These are phyloP conservation scores for Cladosporium velox DNA, from an alignment of 2,329 filamentous ascomycete species.

Conservation along the genomic window DNA sequence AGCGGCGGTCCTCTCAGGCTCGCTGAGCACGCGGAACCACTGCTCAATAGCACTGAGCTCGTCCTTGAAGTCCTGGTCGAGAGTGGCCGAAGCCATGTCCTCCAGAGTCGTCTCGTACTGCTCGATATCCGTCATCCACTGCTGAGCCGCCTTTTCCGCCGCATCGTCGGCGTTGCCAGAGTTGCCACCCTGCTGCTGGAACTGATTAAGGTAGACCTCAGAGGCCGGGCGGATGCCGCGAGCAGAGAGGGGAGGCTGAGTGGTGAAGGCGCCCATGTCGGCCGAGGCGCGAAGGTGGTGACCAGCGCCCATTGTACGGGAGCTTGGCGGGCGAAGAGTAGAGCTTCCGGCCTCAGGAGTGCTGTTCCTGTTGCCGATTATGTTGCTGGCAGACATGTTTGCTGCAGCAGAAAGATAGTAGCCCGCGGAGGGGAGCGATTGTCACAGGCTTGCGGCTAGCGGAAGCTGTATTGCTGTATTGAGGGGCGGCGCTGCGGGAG, in stretches of 20 bases:
- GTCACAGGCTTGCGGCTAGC: conserved; percentile 9
- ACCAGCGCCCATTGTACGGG: conserved; percentile 63
- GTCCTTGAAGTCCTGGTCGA: conserved; percentile 99
- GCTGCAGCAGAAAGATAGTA: conserved; percentile 14
- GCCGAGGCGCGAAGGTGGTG: conserved; percentile 92
- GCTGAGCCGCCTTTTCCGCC: conserved; percentile 90
- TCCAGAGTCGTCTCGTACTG: conserved; percentile 98
- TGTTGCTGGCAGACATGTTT: conserved; percentile 51
- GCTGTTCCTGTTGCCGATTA: conserved; percentile 81
- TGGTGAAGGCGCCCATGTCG: conserved; percentile 80
- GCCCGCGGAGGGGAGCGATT: conserved; percentile 4
- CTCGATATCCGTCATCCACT: conserved; percentile 99
- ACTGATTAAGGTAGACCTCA: conserved; percentile 84
- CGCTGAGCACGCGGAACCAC: conserved; percentile 97
- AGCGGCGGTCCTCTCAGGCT: conserved; percentile 93
- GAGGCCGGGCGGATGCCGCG: conserved; percentile 88
- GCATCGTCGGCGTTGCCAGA: conserved; percentile 76
- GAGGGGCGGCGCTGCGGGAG: conserved; percentile 14
- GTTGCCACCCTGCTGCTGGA: conserved; percentile 66
- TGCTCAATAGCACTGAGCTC: conserved; percentile 98
- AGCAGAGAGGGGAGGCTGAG: conserved; percentile 65
- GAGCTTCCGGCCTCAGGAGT: conserved; percentile 85
- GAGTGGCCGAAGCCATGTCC: conserved; percentile 97
- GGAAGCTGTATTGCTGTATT: conserved; percentile 3
- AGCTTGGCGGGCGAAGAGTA: conserved; percentile 69